A percentile compares a stretch with the other conserved stretches of the same genome.
These are phyloP conservation scores for Mycena rosella DNA, from an alignment of 768 basidiomycete species.

Conservation along the genomic window DNA sequence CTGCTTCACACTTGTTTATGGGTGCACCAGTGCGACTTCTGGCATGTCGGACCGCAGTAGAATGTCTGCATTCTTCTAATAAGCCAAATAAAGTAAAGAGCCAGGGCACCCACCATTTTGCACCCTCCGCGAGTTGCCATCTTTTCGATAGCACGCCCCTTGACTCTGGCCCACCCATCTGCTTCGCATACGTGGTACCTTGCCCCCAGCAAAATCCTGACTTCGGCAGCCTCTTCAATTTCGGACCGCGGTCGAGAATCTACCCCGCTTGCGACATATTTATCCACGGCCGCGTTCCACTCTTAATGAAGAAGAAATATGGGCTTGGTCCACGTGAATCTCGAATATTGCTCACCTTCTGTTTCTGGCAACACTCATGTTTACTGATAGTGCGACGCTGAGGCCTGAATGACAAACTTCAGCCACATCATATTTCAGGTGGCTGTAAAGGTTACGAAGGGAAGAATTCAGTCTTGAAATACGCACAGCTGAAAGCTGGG, in stretches of 20 bases:
- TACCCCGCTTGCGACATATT: slow-evolving; percentile 36
- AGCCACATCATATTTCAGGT: no score
- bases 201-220: slow-evolving; percentile 39
- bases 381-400: slow-evolving; percentile 26
- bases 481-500: slow-evolving; percentile 19
- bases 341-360: slow-evolving; percentile 11
- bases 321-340: not conserved
- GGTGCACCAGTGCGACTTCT: slow-evolving; percentile 31
- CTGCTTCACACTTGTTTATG: slow-evolving; percentile 31
- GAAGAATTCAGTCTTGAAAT: slow-evolving; percentile 13
- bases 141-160: slow-evolving; percentile 34
- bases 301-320: slow-evolving; percentile 10
- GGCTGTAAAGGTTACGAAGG: not conserved
- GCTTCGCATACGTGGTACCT: slow-evolving; percentile 41
- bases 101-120: slow-evolving; percentile 42
- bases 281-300: slow-evolving; percentile 44
- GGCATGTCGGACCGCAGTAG: slow-evolving; percentile 39
- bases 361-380: slow-evolving; percentile 19
- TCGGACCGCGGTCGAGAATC: slow-evolving; percentile 35
- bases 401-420: slow-evolving; percentile 1
- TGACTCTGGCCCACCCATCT: slow-evolving; percentile 31
- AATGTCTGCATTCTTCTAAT: slow-evolving; percentile 30
- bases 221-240: slow-evolving; percentile 41
- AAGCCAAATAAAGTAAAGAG: no score
- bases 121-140: slow-evolving; percentile 36